Base-by-base conservation (phyloP, 2,329 filamentous ascomycete genomes). In the Phialophora tarda region DNA sequence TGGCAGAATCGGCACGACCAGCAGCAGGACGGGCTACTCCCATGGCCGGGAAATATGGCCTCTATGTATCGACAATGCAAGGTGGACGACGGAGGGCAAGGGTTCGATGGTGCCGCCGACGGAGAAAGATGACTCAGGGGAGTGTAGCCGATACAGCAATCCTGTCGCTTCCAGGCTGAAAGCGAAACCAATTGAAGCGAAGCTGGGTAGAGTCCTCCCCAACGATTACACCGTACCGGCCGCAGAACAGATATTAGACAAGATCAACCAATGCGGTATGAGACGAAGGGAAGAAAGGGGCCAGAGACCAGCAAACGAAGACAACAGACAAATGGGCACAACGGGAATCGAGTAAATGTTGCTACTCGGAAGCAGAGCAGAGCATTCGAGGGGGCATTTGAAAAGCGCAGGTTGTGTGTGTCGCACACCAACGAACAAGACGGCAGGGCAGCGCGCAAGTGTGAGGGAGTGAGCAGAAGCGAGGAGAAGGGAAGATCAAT, bases 1-100 rank as follows among this genome's bases (percentile, higher is more conserved):
- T 66, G 66, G 66, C 28, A 59, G 21, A 56, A 17, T 4, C 55
- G 57, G 23, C 32, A 50, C 47, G 56, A 21, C 14, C 41, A 28
- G 14, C 21, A 34, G 50, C 34, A 32, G 12, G 24, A 48, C 12
- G 51, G 53, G 10, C 48, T 50, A 10, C 59, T 69, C 24, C 65
- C 68, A 23, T 69, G 68, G 68, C 68, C 68, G 3, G 68, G 68
- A 17, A 69, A 56, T 10, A 56, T 69, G 59, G 65, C 65, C 4
- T 66, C 65, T 11, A 61, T 69, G 50, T 57, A 62, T 24, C 34
- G 38, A 17, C 26, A 57, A 12, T 21, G 7, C 11, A 50, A 48
- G 32, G 34, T 11, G 23, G 44, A 59, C 24, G 26, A n/a, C n/a
- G 48, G 34, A 41, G 53, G 60, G 6, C 59, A 38, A 26, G 60